Evolutionary conservation across 768 basidiomycete species (phyloP).

Genomic region (Boletus bicolor): DNA sequence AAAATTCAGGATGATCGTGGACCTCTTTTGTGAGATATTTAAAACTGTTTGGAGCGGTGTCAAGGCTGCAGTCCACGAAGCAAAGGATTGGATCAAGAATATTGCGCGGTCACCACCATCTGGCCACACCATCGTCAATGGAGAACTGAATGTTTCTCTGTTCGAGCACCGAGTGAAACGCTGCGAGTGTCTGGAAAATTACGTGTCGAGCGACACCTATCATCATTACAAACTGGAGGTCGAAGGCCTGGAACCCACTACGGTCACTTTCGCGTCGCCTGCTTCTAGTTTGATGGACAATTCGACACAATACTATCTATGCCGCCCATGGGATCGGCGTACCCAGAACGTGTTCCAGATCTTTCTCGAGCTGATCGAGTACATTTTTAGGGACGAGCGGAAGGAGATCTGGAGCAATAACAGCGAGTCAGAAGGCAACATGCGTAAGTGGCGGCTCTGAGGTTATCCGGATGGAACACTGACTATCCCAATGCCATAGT

Average conservation of each 20-base stretch:
- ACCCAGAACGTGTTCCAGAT: constrained; percentile 15
- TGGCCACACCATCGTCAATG: constrained; percentile 23
- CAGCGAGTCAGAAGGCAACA: not conserved
- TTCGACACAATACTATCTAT: constrained; percentile 17
- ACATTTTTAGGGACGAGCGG: constrained; percentile 2
- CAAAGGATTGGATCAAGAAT: not conserved
- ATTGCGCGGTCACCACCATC: constrained; percentile 11
- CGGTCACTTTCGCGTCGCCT: constrained; percentile 6
- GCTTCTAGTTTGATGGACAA: not conserved
- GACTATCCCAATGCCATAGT: not conserved
- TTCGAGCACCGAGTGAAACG: constrained; percentile 19
- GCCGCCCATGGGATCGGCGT: constrained; percentile 20
- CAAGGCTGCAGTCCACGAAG: not conserved
- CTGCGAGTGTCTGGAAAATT: constrained; percentile 2
- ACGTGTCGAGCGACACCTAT: not conserved
- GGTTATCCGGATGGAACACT: not conserved
- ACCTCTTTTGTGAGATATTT: constrained; percentile 10
- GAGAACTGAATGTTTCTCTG: constrained; percentile 20
- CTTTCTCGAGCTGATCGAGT: constrained; percentile 17
- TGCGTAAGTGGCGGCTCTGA: constrained; percentile 1
- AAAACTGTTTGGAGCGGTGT: constrained; percentile 7
- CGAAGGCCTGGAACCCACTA: constrained; percentile 7
- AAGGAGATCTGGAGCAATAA: not conserved
- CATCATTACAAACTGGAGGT: constrained; percentile 14
- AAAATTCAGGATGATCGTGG: constrained; percentile 11